phyloP scores from a whole-genome alignment of 345 rosid genomes.

The Schrenkiella parvula region DNA sequence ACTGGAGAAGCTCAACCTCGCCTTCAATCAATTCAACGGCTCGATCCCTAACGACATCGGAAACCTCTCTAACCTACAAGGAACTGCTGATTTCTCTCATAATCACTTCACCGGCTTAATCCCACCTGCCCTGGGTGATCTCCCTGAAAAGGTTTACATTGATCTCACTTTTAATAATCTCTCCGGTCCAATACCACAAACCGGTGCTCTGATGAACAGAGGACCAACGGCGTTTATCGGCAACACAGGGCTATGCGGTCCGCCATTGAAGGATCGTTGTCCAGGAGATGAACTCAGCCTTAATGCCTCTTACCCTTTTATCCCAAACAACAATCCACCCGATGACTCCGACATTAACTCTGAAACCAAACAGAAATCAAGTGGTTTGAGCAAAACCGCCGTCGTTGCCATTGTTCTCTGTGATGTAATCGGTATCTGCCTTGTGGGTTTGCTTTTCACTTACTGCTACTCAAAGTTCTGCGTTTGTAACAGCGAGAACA shows the following conservation, averaged over 20 bases:
- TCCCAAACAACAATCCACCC: conserved; percentile 58
- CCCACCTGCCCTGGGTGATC: conserved; percentile 78
- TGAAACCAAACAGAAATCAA: conserved; percentile 41
- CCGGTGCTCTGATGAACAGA: conserved; percentile 86
- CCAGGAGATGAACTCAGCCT: conserved; percentile 42
- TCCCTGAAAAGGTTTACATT: conserved; percentile 93
- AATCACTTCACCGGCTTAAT: conserved; percentile 66
- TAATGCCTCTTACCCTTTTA: conserved; percentile 65
- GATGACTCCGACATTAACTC: conserved; percentile 34
- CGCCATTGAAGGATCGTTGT: conserved; percentile 79
- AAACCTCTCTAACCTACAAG: conserved; percentile 82
- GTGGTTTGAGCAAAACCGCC: conserved; percentile 59
- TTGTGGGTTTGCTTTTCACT: conserved; percentile 76
- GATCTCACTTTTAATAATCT: conserved; percentile 83
- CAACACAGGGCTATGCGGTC: conserved; percentile 85
- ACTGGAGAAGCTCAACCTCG: conserved; percentile 74
- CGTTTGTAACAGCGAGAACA: conserved; percentile 38
- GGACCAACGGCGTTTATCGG: conserved; percentile 94
- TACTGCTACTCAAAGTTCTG: conserved; percentile 76
- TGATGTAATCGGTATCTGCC: conserved; percentile 83
- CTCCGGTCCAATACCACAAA: conserved; percentile 94
- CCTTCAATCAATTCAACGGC: conserved; percentile 73
- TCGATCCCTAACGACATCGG: conserved; percentile 71
- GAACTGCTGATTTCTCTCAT: conserved; percentile 94
- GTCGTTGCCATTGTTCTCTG: conserved; percentile 66